These are phyloP conservation scores for Dictyophora rubrovolvata DNA, from an alignment of 768 basidiomycete species.

Conservation along the genomic window DNA sequence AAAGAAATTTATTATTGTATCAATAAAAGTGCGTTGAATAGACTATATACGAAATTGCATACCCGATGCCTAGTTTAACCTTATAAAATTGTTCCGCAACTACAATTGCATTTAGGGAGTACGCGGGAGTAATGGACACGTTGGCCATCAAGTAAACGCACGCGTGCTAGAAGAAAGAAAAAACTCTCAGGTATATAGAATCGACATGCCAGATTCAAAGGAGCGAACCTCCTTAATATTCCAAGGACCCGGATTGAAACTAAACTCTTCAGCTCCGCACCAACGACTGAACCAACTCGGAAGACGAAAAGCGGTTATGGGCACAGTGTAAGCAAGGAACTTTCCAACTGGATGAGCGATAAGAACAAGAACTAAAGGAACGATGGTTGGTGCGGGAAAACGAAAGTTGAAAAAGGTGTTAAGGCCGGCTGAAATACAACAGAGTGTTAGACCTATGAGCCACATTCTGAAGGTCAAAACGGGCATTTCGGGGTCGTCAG, in stretches of 20 bases:
- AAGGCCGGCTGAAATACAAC: conserved; percentile 23
- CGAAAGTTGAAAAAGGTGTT: conserved; percentile 37
- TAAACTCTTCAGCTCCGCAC: conserved; percentile 21
- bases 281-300: conserved; percentile 20
- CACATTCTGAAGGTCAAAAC: conserved; percentile 33
- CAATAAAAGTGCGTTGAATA: not conserved
- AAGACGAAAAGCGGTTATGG: conserved; percentile 20
- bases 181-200: not conserved
- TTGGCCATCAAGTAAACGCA: conserved; percentile 31
- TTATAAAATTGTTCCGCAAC: conserved; percentile 29
- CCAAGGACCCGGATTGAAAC: conserved; percentile 35
- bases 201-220: not conserved
- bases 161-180: conserved; percentile 27
- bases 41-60: conserved; percentile 6
- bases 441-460: conserved; percentile 29
- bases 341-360: conserved; percentile 34
- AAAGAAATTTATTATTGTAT: not conserved
- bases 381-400: conserved; percentile 29
- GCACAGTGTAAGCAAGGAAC: conserved; percentile 26
- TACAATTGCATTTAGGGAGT: conserved; percentile 29
- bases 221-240: conserved; percentile 25
- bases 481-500: conserved; percentile 41
- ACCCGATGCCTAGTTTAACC: conserved; percentile 22
- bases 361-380: conserved; percentile 29
- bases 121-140: conserved; percentile 26